Evolutionary conservation across 257 asterid species (phyloP), one percentile per base, ranked within the genome.

Genomic region (Solanum gracilifrons): DNA sequence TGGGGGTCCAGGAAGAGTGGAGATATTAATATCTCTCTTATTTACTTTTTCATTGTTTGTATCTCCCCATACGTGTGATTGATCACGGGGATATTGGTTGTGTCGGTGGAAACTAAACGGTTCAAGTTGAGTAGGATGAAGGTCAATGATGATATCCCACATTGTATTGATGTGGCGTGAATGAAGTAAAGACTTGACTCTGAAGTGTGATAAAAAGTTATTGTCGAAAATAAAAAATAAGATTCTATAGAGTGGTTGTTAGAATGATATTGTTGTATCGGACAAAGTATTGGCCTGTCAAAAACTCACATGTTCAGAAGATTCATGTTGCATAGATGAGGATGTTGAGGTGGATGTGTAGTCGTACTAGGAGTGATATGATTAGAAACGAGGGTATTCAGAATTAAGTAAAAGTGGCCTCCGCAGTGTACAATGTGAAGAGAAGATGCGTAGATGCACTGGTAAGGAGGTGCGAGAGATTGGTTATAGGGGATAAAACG

Each of bases 201-300:
- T 16, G 4, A 16, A 16, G 9, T 51, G 0, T 6, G 4, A 16
- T 16, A 18, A 5, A 51, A 51, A 51, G 62, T 5, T 51, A 5
- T 4, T 5, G 0, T 51, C 4, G 1, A 16, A 16, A 51, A 0
- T 4, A 0, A 43, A 43, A 43, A 0, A 43, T 43, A 43, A 43
- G 6, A 6, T 43, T 46, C 6, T 46, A 46, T 5, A 5, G 62
- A 16, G 21, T 51, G 1, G 9, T 51, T 5, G 1, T 51, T 16
- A 51, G 21, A 0, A 6, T 51, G 60, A 16, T 51, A 15, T 2
- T 51, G 9, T 51, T 51, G 4, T 5, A 51, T 1, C 0, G 4
- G 9, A 0, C 0, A 5, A 4, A 51, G 62, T 51, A 9, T 18
- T 51, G 62, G 0, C 18, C 4, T 0, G n/a, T 6, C 10, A 55